Conservation (phyloP, 225 moss, liverwort and hornwort genomes). For the Pleurozium schreberi region DNA sequence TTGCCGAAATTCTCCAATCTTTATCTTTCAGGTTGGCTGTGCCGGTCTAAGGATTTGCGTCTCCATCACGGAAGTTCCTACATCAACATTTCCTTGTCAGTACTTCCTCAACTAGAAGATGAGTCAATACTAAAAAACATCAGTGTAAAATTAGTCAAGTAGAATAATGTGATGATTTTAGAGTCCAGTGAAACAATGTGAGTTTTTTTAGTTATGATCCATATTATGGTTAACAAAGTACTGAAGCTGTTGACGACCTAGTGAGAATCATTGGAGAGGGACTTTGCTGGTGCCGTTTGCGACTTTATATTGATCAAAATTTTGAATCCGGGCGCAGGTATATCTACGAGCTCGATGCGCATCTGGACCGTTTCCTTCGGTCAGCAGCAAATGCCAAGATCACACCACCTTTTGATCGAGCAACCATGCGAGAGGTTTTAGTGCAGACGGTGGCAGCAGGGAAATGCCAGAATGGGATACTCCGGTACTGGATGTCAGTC, state of each 20-base stretch:
- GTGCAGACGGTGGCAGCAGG: conserved; percentile 72
- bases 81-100: neutral
- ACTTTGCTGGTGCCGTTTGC: neutral
- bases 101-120: neutral
- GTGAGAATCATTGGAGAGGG: neutral
- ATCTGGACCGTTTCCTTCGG: conserved; percentile 69
- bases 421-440: conserved; percentile 62
- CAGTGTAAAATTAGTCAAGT: neutral
- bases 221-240: neutral
- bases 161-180: neutral
- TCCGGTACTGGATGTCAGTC: conserved; percentile 84
- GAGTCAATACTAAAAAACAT: neutral
- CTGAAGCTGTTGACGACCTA: neutral
- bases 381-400: conserved; percentile 75
- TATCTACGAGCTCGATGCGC: conserved; percentile 86
- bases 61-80: neutral
- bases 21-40: neutral
- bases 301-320: neutral
- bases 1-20: neutral
- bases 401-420: conserved; percentile 55
- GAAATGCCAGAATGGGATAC: conserved; percentile 40
- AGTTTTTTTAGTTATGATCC: neutral
- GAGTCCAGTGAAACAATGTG: neutral
- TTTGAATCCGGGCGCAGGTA: conserved; percentile 25
- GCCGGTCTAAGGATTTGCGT: neutral